Base-by-base conservation (phyloP, 345 rosid genomes). In the Sonneratia alba region DNA sequence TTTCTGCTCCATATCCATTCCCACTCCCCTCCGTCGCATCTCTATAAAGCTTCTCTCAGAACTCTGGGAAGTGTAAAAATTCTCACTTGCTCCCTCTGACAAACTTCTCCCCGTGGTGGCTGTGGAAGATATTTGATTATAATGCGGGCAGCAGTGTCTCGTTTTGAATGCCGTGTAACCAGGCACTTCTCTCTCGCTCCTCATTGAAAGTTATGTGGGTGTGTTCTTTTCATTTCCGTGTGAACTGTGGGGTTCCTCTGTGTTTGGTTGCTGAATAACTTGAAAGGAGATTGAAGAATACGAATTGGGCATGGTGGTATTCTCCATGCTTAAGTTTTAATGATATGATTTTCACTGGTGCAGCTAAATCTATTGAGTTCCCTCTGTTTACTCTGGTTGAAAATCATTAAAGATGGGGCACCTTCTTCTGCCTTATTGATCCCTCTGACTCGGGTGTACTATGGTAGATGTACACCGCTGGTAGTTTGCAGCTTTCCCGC, bases 181-280 rank as follows among this genome's bases (percentile, higher is more conserved):
- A 66, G 69, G 57, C 59, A 66, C 34, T 49, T 43, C 74, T 45
- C 69, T 47, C 62, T 48, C 59, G 15, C 16, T 21, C 38, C 65
- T 57, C 36, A 18, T 36, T 71, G 27, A 72, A 64, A 51, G 55
- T 21, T 11, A 34, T 15, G 4, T n/a, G 71, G 55, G 53, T 62
- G 61, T 65, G 51, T 53, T 21, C 61, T n/a, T 36, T 37, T 43
- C 70, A 47, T 51, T 77, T 6, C 67, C 11, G 49, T 21, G 49
- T 49, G 40, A 42, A 11, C 48, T 74, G 56, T 70, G 68, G 38
- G 55, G 19, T 70, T 56, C 59, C 9, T 24, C 38, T 49, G n/a
- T 53, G 34, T 36, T 64, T 64, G 69, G 62, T 72, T 34, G 48
- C 69, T 36, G 70, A 62, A 8, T 3, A 47, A 47, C 15, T 8